A percentile compares a stretch with the other conserved stretches of the same genome.
Evolutionary conservation across 106 monocot species (phyloP).

Genomic region (Acanthochlamys bracteata): DNA sequence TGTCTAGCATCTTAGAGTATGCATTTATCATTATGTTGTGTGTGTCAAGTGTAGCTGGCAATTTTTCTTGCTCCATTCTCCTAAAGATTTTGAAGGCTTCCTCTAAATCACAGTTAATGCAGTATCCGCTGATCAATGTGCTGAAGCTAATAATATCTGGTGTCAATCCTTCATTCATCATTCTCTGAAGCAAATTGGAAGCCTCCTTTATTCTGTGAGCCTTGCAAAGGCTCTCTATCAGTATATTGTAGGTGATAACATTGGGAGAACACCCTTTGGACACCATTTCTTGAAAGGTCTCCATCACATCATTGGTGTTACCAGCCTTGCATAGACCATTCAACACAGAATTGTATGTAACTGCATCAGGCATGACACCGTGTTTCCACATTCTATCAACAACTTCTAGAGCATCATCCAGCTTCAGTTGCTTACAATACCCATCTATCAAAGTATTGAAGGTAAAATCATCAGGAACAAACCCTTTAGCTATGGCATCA

Average conservation of each 20-base stretch:
- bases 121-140: constrained; percentile 82
- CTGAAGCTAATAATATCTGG: constrained; percentile 71
- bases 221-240: constrained; percentile 79
- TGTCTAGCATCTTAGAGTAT: constrained; percentile 45
- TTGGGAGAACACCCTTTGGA: constrained; percentile 66
- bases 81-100: constrained; percentile 54
- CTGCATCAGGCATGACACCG: constrained; percentile 56
- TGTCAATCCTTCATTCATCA: constrained; percentile 51
- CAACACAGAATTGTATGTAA: constrained; percentile 81
- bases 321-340: constrained; percentile 85
- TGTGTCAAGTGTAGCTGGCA: constrained; percentile 38
- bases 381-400: constrained; percentile 80
- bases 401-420: constrained; percentile 64
- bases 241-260: constrained; percentile 78
- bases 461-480: constrained; percentile 77
- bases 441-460: constrained; percentile 85
- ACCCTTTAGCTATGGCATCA: constrained; percentile 55
- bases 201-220: constrained; percentile 47
- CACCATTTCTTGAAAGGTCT: constrained; percentile 69
- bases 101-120: constrained; percentile 54
- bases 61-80: constrained; percentile 36
- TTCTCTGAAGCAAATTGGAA: constrained; percentile 38
- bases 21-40: constrained; percentile 75
- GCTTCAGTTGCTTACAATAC: constrained; percentile 58
- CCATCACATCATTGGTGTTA: constrained; percentile 51